phyloP scores from a whole-genome alignment of 2,329 filamentous ascomycete species.

The Aphanocladium album region DNA sequence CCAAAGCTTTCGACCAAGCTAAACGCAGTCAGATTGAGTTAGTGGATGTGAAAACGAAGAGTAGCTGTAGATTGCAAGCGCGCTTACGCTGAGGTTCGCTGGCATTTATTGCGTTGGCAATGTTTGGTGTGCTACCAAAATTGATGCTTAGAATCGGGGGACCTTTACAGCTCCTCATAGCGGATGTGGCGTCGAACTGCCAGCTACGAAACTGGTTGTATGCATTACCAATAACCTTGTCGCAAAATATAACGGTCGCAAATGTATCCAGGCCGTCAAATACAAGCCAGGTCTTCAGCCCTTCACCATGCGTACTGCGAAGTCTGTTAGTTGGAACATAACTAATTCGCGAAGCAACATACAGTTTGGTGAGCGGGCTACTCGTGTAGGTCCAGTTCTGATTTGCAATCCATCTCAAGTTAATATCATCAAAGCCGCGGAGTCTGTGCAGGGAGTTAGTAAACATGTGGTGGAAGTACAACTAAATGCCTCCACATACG shows the following conservation, averaged over 20 bases:
- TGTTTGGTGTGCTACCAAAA: conserved; percentile 19
- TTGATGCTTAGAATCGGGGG: conserved; percentile 16
- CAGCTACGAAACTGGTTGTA: conserved; percentile 61
- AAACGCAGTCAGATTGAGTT: neutral
- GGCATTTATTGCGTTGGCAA: conserved; percentile 7
- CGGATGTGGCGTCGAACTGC: conserved; percentile 49
- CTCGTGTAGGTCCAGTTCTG: conserved; percentile 56
- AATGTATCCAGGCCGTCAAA: conserved; percentile 62
- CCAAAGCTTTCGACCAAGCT: conserved; percentile 1
- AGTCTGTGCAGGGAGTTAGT: neutral
- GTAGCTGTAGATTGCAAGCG: neutral
- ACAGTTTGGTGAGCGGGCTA: conserved; percentile 13
- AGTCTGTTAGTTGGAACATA: neutral
- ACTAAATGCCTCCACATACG: neutral
- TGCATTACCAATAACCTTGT: conserved; percentile 47
- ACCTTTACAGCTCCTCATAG: conserved; percentile 25
- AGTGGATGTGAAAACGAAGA: neutral
- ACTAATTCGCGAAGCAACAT: conserved; percentile 24
- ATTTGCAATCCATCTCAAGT: conserved; percentile 52
- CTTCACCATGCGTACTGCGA: conserved; percentile 21
- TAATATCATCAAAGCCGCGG: conserved; percentile 51
- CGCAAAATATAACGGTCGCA: conserved; percentile 50
- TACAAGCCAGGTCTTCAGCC: conserved; percentile 43
- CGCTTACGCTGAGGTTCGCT: conserved; percentile 5
- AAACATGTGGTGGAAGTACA: neutral